Percentiles rank a stretch among this genome's conserved stretches.
These are phyloP conservation scores for Pichia phayaonensis DNA, from an alignment of 805 yeast genomes.

Conservation along the genomic window DNA sequence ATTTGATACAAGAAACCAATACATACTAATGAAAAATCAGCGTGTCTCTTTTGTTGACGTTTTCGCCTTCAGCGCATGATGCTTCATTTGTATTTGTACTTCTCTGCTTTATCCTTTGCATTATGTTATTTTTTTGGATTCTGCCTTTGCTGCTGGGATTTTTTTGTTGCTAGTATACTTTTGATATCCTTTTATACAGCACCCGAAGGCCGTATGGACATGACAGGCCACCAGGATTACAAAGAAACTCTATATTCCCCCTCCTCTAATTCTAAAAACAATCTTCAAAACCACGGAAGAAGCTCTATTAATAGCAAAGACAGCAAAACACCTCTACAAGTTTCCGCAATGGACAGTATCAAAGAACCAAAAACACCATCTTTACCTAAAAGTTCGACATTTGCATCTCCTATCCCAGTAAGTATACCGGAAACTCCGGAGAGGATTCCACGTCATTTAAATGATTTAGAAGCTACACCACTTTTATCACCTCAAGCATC, in stretches of 20 bases:
- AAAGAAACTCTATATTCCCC: background rate
- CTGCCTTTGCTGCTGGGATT: background rate
- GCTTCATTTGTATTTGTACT: background rate
- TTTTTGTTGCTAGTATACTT: background rate
- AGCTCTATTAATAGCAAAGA: background rate
- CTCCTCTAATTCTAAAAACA: background rate
- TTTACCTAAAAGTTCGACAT: conserved; percentile 13
- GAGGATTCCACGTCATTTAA: conserved; percentile 9
- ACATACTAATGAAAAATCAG: background rate
- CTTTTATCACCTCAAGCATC: conserved; percentile 23
- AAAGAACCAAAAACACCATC: conserved; percentile 25
- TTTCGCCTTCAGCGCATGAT: background rate
- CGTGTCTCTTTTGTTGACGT: background rate
- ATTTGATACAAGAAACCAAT: background rate
- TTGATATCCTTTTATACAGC: background rate
- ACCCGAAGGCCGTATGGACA: background rate
- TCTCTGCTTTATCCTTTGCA: background rate
- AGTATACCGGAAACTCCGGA: conserved; percentile 21
- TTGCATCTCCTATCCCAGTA: conserved; percentile 23
- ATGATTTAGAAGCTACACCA: conserved; percentile 25
- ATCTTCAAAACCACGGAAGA: background rate
- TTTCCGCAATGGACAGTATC: background rate
- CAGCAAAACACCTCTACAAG: background rate
- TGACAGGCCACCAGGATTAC: background rate
- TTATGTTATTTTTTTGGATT: background rate